Evolutionary conservation across 441 rosid species (phyloP).

Genomic region (Breynia disticha): DNA sequence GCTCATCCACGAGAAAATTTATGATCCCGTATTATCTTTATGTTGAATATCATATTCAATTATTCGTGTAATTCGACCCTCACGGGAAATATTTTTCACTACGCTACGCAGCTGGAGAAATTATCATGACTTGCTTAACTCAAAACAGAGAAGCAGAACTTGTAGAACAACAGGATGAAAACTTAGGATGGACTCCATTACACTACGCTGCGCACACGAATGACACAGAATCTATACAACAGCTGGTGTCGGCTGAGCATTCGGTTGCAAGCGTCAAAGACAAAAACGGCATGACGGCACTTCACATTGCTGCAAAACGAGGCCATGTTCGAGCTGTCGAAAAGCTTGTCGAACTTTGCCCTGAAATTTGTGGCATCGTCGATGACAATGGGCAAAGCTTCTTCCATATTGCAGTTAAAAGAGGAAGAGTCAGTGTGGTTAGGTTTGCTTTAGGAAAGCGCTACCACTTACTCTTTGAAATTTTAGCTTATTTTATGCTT

Average conservation of each 20-base stretch:
- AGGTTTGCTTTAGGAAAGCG: conserved; percentile 10
- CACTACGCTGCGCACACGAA: conserved; percentile 25
- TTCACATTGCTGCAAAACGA: conserved; percentile 24
- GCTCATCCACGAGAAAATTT: too few species aligned
- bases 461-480: too few species aligned
- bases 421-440: conserved; percentile 18
- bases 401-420: conserved; percentile 31
- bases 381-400: conserved; percentile 29
- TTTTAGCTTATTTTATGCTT: too few species aligned
- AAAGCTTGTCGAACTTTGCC: conserved; percentile 18
- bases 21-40: too few species aligned
- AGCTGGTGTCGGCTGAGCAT: neutral
- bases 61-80: too few species aligned
- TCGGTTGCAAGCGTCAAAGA: conserved; percentile 18
- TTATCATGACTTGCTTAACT: too few species aligned
- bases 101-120: too few species aligned
- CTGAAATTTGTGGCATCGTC: conserved; percentile 23
- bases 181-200: conserved; percentile 27
- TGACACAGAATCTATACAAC: neutral
- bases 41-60: too few species aligned
- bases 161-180: neutral
- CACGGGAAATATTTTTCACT: too few species aligned
- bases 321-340: conserved; percentile 20
- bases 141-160: too few species aligned
- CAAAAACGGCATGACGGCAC: conserved; percentile 21